Percentiles rank a stretch among this genome's conserved stretches.
These are phyloP conservation scores for Leccinum pachyderme DNA, from an alignment of 1,284 basidiomycete species.

Conservation along the genomic window DNA sequence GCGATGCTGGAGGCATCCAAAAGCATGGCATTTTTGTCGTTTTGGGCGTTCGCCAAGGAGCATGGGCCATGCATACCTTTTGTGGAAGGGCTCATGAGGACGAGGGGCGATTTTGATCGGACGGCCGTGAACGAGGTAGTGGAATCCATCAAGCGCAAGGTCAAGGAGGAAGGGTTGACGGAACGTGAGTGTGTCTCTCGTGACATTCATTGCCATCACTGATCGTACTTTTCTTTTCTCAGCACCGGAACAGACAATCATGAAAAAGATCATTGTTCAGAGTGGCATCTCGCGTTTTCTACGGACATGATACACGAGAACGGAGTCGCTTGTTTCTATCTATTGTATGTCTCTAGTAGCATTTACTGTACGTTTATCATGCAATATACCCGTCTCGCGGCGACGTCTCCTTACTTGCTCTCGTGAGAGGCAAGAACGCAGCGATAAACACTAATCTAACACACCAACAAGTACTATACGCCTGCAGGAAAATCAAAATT, in stretches of 20 bases:
- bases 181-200: constrained; percentile 64
- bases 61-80: constrained; percentile 94
- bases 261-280: constrained; percentile 53
- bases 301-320: not conserved
- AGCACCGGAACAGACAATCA: constrained; percentile 79
- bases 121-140: constrained; percentile 87
- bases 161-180: constrained; percentile 79
- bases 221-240: constrained; percentile 7
- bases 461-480: too few relatives aligned
- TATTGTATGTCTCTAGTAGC: not conserved
- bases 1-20: constrained; percentile 87
- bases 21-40: constrained; percentile 93
- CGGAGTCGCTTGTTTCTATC: not conserved
- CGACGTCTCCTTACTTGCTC: constrained; percentile 15
- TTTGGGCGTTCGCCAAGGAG: constrained; percentile 93
- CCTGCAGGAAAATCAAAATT: too few relatives aligned
- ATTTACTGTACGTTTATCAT: constrained; percentile 16
- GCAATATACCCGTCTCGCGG: constrained; percentile 20
- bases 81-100: constrained; percentile 87
- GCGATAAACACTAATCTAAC: too few relatives aligned
- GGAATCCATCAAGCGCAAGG: constrained; percentile 91
- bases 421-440: too few relatives aligned
- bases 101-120: constrained; percentile 88
- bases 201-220: not conserved
- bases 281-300: not conserved